Conservation (phyloP, 2,329 filamentous ascomycete genomes). For the Pseudogymnoascus sp. region DNA sequence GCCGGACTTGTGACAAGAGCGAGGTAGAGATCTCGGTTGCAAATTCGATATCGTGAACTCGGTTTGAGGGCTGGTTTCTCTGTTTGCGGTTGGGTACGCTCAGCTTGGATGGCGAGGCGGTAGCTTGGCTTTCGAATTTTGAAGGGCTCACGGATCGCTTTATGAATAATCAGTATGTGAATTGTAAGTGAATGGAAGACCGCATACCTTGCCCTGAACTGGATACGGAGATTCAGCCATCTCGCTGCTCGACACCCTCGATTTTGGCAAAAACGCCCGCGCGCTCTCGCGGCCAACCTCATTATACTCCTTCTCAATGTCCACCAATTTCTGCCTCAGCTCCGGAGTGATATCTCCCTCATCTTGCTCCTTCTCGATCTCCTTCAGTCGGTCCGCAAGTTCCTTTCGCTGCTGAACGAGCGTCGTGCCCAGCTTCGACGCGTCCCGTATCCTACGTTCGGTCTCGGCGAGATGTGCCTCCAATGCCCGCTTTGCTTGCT, state of each 20-base stretch:
- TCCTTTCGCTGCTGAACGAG: slow-evolving; percentile 82
- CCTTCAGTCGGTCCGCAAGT: slow-evolving; percentile 71
- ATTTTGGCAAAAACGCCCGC: slow-evolving; percentile 78
- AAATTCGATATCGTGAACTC: slow-evolving; percentile 93
- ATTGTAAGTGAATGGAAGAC: not conserved
- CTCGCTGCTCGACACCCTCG: slow-evolving; percentile 68
- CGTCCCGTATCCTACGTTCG: slow-evolving; percentile 82
- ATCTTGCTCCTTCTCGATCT: slow-evolving; percentile 71
- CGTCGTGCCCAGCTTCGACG: slow-evolving; percentile 79
- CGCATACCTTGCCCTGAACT: slow-evolving; percentile 39
- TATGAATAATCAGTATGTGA: slow-evolving; percentile 12
- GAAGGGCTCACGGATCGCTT: slow-evolving; percentile 66
- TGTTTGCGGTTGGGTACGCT: slow-evolving; percentile 80
- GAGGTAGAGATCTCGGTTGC: slow-evolving; percentile 97
- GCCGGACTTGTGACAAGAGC: slow-evolving; percentile 85
- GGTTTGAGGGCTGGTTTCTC: slow-evolving; percentile 80
- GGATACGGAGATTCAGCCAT: slow-evolving; percentile 38
- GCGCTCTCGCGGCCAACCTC: slow-evolving; percentile 87
- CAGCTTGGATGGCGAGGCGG: slow-evolving; percentile 81
- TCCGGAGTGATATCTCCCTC: slow-evolving; percentile 77
- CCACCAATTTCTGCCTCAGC: slow-evolving; percentile 71
- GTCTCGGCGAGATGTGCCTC: slow-evolving; percentile 91
- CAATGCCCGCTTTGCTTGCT: slow-evolving; percentile 79
- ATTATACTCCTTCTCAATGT: slow-evolving; percentile 92
- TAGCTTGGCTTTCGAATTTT: slow-evolving; percentile 77